Base-by-base conservation (phyloP, 192 early-diverging fungal genomes). In the Gaertneriomyces semiglobifer region DNA sequence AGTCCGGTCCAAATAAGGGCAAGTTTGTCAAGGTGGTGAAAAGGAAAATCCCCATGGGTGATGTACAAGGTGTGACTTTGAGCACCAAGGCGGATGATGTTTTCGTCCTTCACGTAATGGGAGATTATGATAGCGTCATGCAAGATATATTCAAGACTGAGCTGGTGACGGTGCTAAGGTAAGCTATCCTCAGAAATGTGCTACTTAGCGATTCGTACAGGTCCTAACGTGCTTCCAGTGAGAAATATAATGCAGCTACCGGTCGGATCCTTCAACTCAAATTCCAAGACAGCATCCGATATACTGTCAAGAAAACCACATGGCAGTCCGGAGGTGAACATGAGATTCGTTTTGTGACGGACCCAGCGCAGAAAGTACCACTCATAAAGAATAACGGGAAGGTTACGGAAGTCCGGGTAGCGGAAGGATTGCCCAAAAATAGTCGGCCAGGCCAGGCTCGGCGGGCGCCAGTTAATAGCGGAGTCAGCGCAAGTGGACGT, bases 61-160 rank as follows among this genome's bases (percentile, higher is more conserved):
- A 81, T 18, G 74, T 86, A 50, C 65, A 66, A 10, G 44, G 66
- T 14, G 79, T 86, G 47, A 83, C 83, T 10, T 45, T 84, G 40
- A 81, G 77, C 53, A 68, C 79, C 6, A 77, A 75, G 52, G 20
- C 62, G 7, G 84, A 85, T 66, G 83, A 85, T 58, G 75, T 81
- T 66, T 72, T 86, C 64, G 79, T 86, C 0, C 47, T 86, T 16
- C 83, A 86, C 62, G 69, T 81, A 4, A 70, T 76, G 16, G 58
- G 61, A 16, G 81, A 86, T 25, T 86, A 76, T 65, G 82, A 85
- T 62, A 79, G 75, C 67, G 83, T 86, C 25, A 50, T 81, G 53
- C 81, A 86, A 56, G 76, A 79, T 51, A 65, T 80, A 7, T 81
- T 85, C 62, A 86, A 86, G 60, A 86, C 84, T 3, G 84, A 86